These are phyloP conservation scores for Pleurotus platypus DNA, from an alignment of 768 basidiomycete species.

Conservation along the genomic window DNA sequence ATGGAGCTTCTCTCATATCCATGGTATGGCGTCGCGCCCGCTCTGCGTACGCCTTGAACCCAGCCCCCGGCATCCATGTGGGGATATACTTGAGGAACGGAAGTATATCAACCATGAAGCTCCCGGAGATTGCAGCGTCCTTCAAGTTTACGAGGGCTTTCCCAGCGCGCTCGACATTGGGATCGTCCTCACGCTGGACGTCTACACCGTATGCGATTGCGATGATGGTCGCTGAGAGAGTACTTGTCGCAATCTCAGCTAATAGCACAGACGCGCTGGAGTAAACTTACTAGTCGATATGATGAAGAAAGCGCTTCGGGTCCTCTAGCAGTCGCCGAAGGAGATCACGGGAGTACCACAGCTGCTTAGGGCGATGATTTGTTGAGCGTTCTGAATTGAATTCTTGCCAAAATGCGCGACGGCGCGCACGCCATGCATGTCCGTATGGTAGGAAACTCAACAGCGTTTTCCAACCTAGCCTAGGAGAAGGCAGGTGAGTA, in stretches of 20 bases:
- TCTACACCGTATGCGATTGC: not conserved
- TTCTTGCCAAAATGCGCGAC: slow-evolving; percentile 18
- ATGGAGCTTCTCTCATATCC: not conserved
- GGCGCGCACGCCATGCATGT: slow-evolving; percentile 1
- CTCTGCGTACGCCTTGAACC: not conserved
- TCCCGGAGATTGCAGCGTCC: not conserved
- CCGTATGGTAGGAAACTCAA: slow-evolving; percentile 10
- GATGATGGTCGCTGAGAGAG: not conserved
- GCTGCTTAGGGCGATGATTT: slow-evolving; percentile 21
- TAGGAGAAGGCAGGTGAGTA: not conserved
- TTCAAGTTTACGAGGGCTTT: not conserved
- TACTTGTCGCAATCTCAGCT: not conserved
- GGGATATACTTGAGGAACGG: not conserved
- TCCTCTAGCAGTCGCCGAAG: slow-evolving; percentile 26
- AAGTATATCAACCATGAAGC: not conserved
- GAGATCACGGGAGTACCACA: slow-evolving; percentile 18
- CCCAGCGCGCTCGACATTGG: no score
- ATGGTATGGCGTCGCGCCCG: not conserved
- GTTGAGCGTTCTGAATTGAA: slow-evolving; percentile 28
- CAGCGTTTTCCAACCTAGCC: slow-evolving; percentile 2
- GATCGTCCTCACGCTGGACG: no score
- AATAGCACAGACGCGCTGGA: not conserved
- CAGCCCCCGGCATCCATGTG: not conserved
- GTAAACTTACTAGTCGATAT: slow-evolving; percentile 30
- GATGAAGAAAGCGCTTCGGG: slow-evolving; percentile 32